Conservation (phyloP, 176 grass and related monocot genomes). For the Stipa capillata region DNA sequence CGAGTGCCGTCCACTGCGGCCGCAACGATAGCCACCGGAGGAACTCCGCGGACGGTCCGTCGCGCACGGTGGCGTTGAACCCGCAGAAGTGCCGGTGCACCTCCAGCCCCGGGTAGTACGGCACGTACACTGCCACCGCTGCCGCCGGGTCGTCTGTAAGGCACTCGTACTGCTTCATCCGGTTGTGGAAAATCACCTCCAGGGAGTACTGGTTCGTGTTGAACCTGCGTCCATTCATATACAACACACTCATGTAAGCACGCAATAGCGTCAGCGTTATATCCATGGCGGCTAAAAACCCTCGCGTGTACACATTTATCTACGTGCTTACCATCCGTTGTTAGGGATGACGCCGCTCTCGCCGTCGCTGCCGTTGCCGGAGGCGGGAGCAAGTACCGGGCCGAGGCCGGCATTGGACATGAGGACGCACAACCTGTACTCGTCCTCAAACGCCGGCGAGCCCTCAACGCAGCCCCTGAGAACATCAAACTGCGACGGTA, state of each 20-base stretch:
- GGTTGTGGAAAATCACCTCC: conserved; percentile 66
- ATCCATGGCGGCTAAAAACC: not conserved
- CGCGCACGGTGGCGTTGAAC: conserved; percentile 28
- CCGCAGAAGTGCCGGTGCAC: conserved; percentile 42
- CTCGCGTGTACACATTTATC: not conserved
- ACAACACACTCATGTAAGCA: not conserved
- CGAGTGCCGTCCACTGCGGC: conserved; percentile 28
- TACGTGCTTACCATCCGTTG: conserved; percentile 24
- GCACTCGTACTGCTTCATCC: conserved; percentile 58
- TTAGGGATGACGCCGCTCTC: not conserved
- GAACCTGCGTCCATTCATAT: conserved; percentile 21
- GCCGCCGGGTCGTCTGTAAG: conserved; percentile 24
- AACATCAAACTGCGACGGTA: conserved; percentile 18
- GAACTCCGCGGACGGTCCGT: conserved; percentile 22
- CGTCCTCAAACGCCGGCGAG: conserved; percentile 14
- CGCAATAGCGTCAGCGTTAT: no score
- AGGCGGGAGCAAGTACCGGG: not conserved
- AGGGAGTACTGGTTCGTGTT: conserved; percentile 56
- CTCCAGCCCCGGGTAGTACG: conserved; percentile 57
- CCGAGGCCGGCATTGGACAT: conserved; percentile 38
- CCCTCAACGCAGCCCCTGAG: conserved; percentile 9
- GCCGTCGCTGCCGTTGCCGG: not conserved
- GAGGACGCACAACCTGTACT: conserved; percentile 19
- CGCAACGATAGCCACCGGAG: conserved; percentile 42
- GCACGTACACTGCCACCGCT: conserved; percentile 47